Conservation (phyloP, 2,329 filamentous ascomycete species). For the Fusarium beomiforme region DNA sequence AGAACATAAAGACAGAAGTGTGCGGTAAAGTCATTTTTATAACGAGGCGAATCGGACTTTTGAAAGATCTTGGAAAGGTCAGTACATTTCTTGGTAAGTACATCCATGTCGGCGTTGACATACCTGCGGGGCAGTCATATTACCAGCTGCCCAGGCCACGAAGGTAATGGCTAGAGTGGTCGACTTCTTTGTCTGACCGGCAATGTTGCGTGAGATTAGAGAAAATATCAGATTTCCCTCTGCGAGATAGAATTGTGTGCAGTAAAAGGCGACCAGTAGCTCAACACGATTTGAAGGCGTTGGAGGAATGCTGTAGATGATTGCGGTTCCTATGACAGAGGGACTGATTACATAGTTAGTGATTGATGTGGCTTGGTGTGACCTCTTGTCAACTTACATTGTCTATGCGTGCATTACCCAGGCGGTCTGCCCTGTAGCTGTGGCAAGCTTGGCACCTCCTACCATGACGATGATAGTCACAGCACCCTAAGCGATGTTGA, state of each 20-base stretch:
- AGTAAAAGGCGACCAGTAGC: slow-evolving; percentile 54
- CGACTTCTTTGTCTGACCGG: slow-evolving; percentile 57
- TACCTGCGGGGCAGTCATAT: slow-evolving; percentile 53
- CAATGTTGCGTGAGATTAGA: slow-evolving; percentile 42
- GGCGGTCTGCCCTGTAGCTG: slow-evolving; percentile 27
- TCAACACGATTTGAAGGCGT: slow-evolving; percentile 47
- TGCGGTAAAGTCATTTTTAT: background rate
- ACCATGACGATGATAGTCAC: slow-evolving; percentile 51
- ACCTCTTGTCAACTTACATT: background rate
- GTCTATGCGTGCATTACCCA: background rate
- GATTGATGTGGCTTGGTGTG: fast-evolving
- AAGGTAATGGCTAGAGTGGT: slow-evolving; percentile 54
- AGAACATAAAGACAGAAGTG: background rate
- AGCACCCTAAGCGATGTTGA: background rate
- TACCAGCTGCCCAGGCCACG: slow-evolving; percentile 54
- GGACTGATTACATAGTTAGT: background rate
- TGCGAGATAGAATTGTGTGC: slow-evolving; percentile 45
- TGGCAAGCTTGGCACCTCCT: slow-evolving; percentile 11
- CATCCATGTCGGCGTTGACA: background rate
- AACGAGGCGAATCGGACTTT: background rate
- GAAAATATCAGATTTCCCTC: background rate
- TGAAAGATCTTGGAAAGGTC: background rate
- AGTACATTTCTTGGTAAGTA: background rate
- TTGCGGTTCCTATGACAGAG: slow-evolving; percentile 53
- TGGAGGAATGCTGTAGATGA: slow-evolving; percentile 51